Base-by-base conservation (phyloP, 352 stramenopile species). In the Pilasporangium apinafurcum region DNA sequence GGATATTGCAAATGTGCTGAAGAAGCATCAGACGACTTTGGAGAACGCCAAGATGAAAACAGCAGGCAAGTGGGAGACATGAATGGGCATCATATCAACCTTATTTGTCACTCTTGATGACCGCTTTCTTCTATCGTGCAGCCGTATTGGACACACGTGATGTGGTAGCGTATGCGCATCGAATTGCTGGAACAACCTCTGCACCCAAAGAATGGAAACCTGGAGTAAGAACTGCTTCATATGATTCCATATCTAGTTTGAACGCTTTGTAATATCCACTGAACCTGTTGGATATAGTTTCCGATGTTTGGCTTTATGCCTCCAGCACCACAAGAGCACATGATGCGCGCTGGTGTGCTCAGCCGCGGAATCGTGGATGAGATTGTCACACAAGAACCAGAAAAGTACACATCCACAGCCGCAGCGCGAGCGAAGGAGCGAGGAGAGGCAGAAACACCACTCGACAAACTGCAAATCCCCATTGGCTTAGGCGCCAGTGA, bases 261-360 rank as follows among this genome's bases (percentile, higher is more conserved):
- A 22, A 37, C 18, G 26, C 45, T 39, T 16, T 44, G 29, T 43
- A 22, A n/a, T 22, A 20, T 1, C 24, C 2, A 24, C 8, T 37
- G 9, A 51, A 7, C 28, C 13, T 59, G 26, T 41, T 48, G 2
- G 9, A 21, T 40, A 10, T 27, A 92, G 77, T 85, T 87, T 37
- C 75, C 80, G 1, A 92, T 92, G 77, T 90, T 90, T 67, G 80
- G 80, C 12, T 92, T 92, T 45, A 83, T 85, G 63, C 80, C 80
- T 3, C 80, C 80, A n/a, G 80, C 80, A 8, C 80, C 80, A 14
- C 80, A 88, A 32, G 71, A 83, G 38, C 77, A 92, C 42, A 90
- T 90, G 75, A 92, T 92, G 80, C 77, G 80, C 26, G 80, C 77
- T 0, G 80, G 80, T 44, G 78, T 92, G 9, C 59, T 92, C 8